Evolutionary conservation across 371 early-diverging fungal species (phyloP), one percentile per base, ranked within the genome.

Genomic region (Saksenaea vasiformis): DNA sequence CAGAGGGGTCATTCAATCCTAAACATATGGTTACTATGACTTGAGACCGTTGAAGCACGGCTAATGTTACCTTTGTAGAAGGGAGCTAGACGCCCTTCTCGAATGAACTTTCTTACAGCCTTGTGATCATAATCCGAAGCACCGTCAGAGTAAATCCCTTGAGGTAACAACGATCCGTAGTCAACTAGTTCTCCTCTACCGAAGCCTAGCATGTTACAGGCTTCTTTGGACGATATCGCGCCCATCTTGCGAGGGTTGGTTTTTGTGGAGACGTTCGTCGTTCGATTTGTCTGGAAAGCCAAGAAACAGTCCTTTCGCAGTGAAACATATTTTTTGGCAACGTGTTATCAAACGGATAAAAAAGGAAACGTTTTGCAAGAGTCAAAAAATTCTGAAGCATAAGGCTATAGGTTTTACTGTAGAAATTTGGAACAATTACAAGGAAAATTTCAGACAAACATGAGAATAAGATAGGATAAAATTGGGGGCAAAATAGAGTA

Each of bases 71-170:
- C 96, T 69, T 83, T 79, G 71, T 95, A 96, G 62, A 95, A 94
- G 14, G 96, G 95, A 9, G 93, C 91, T 51, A 96, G 62, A 43
- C 82, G 83, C 2, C 94, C 85, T 28, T 86, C 85, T 0, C 80
- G 65, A 60, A 95, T 92, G 36, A 94, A 72, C 7, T 82, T 74
- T 22, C 80, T 81, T 17, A 95, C 91, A 17, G 87, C 75, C 53
- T 83, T 78, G 17, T 64, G 64, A 76, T 95, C 91, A 69, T 84
- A 95, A 67, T 94, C 91, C 64, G 77, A 83, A 5, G 78, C 68
- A 10, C 70, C 72, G 4, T 59, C 69, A 0, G 78, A 55, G 68
- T 92, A 92, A 22, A 92, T 77, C 9, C 91, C 93, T 67, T 85
- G 79, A 31, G 91, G 90, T 13, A 65, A 65, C n/a, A 90, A 62